Percentiles rank a stretch among this genome's conserved stretches.
Conservation (phyloP, 345 rosid genomes). For the Pistacia integerrima region DNA sequence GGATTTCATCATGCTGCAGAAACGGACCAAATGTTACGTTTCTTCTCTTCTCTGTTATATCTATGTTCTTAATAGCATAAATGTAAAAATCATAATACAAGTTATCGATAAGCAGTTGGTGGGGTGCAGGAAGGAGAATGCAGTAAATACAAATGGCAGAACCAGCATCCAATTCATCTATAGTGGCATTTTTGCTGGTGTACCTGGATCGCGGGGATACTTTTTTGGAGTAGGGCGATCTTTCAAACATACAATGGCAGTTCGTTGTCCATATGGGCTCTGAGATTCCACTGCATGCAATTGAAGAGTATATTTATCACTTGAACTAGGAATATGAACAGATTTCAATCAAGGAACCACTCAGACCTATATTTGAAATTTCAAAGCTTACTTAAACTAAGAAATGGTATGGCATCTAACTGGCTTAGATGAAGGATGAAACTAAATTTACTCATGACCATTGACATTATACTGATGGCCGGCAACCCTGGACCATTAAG, state of each 20-base stretch:
- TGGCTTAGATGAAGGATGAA: background rate
- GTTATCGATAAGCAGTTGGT: background rate
- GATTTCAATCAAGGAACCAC: constrained; percentile 6
- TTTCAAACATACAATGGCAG: constrained; percentile 77
- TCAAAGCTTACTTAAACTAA: constrained; percentile 6
- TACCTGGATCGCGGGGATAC: constrained; percentile 86
- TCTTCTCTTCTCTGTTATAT: constrained; percentile 9
- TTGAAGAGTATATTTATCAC: constrained; percentile 14
- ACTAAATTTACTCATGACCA: background rate
- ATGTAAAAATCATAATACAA: background rate
- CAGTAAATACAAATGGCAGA: background rate
- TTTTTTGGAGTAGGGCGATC: constrained; percentile 57
- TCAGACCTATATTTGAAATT: constrained; percentile 4
- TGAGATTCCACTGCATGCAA: constrained; percentile 74
- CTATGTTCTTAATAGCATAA: background rate
- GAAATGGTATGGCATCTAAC: background rate
- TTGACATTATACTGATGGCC: background rate
- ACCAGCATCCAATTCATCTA: constrained; percentile 21
- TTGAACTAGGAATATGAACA: constrained; percentile 15
- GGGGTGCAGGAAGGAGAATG: constrained; percentile 13
- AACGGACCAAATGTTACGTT: constrained; percentile 7
- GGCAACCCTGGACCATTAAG: background rate
- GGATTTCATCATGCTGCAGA: constrained; percentile 1
- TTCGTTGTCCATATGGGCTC: constrained; percentile 78
- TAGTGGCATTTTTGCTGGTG: constrained; percentile 73